phyloP scores from a whole-genome alignment of 257 asterid species.

The Catharanthus roseus region DNA sequence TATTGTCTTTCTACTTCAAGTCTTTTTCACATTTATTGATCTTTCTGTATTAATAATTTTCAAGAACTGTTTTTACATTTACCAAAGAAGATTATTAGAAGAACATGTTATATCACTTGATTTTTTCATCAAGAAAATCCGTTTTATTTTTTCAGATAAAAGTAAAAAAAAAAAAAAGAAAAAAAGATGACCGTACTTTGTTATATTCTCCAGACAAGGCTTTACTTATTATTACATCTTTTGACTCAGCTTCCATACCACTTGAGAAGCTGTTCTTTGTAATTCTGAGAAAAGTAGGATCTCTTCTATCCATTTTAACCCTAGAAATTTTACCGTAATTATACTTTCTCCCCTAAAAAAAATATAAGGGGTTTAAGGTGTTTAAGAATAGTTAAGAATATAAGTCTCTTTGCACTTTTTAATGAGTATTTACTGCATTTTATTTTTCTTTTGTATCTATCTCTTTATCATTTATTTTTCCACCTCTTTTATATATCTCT shows the following conservation, averaged over 20 bases:
- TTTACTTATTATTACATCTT: neutral
- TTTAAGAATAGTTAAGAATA: no score
- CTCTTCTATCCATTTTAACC: neutral
- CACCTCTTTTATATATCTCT: no score
- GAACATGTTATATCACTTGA: neutral
- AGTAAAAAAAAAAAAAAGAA: neutral
- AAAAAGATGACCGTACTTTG: neutral
- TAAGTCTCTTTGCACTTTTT: no score
- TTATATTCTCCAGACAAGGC: neutral
- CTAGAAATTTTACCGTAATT: neutral
- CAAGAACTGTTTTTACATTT: neutral
- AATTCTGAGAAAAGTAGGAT: neutral
- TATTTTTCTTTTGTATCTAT: no score
- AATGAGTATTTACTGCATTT: no score
- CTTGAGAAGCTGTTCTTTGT: constrained; percentile 1
- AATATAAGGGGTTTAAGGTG: no score
- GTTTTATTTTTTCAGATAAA: neutral
- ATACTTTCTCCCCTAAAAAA: neutral
- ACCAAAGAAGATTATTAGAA: no score
- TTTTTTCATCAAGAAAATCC: neutral
- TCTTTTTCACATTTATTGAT: no score
- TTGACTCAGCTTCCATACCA: neutral
- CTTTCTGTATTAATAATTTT: no score
- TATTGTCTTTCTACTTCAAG: no score
- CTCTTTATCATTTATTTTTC: no score